These are phyloP conservation scores for Zopfochytrium polystomum DNA, from an alignment of 371 early-diverging fungal species.

Conservation along the genomic window DNA sequence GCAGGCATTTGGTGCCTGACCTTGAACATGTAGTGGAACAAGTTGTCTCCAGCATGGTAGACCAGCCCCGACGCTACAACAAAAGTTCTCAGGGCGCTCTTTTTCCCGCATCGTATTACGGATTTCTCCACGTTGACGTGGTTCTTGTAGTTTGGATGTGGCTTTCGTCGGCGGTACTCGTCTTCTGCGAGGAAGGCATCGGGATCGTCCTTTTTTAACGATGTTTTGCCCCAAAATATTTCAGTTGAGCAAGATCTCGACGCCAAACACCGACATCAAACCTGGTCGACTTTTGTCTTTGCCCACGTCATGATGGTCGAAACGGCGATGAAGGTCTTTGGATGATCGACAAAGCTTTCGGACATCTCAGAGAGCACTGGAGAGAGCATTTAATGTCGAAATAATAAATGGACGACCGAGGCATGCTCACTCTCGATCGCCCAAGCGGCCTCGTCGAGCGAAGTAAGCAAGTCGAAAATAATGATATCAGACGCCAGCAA, in stretches of 20 bases:
- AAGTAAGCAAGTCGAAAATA: constrained; percentile 43
- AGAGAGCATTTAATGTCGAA: not conserved
- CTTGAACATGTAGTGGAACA: constrained; percentile 53
- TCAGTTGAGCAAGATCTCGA: too few species aligned
- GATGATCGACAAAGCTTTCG: constrained; percentile 44
- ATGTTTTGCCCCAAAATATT: too few species aligned
- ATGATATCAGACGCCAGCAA: constrained; percentile 45
- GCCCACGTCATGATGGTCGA: constrained; percentile 59
- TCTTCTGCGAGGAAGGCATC: constrained; percentile 52
- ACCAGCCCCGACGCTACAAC: constrained; percentile 50
- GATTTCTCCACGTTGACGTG: constrained; percentile 50
- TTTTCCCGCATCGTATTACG: constrained; percentile 50
- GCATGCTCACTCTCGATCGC: constrained; percentile 40
- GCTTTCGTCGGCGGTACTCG: constrained; percentile 53
- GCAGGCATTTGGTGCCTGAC: constrained; percentile 16
- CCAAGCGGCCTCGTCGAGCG: constrained; percentile 48
- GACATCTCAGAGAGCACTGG: constrained; percentile 45
- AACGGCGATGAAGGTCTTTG: constrained; percentile 50
- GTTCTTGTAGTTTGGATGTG: constrained; percentile 52
- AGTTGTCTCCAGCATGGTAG: constrained; percentile 51
- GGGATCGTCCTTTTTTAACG: constrained; percentile 53
- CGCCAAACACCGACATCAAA: too few species aligned
- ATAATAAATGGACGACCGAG: not conserved
- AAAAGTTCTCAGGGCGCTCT: constrained; percentile 43
- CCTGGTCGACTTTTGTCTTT: constrained; percentile 51